Base-by-base conservation (phyloP, 805 yeast species). In the Debaryomyces castellii region DNA sequence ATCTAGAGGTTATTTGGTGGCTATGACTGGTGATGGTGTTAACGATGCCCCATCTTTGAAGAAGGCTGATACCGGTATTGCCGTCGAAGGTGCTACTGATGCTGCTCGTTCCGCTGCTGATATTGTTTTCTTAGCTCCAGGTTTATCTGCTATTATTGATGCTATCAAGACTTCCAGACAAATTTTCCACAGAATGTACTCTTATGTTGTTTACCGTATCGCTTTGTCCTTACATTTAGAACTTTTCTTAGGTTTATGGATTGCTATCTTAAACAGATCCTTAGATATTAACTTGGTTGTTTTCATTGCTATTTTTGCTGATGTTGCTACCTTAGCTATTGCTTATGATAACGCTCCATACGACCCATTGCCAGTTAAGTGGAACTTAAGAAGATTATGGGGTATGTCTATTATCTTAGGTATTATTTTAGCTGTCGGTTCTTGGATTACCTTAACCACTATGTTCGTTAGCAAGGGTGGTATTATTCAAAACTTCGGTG, bases 1-100 rank as follows among this genome's bases (percentile, higher is more conserved):
- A 81, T 81, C 85, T 71, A 85, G 96, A 82, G 96, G 96, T 76
- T 89, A 87, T 85, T 82, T 89, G 77, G 96, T 90, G 77, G 97
- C 96, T 75, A 89, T 89, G 97, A 89, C 97, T 80, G 97, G 97
- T 87, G 97, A 89, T 71, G 97, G 97, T 88, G 96, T 89, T 70
- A 89, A 89, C 81, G 97, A 89, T 77, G 96, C 96, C 64, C 97
- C 97, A 66, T 89, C 96, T 56, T 82, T 89, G 77, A 89, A 89
- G 89, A 89, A 89, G 82, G 96, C 95, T 56, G 77, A 72, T 64
- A 72, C 77, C 52, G 97, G 97, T 85, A 90, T 90, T 80, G 97
- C 97, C 66, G 96, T 89, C 73, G 96, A 89, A 80, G 96, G 96
- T 85, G 91, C 96, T 64, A 87, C 96, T 60, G 96, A 89, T 78